Conservation (phyloP, 257 asterid species). For the Linderniella brevidens region DNA sequence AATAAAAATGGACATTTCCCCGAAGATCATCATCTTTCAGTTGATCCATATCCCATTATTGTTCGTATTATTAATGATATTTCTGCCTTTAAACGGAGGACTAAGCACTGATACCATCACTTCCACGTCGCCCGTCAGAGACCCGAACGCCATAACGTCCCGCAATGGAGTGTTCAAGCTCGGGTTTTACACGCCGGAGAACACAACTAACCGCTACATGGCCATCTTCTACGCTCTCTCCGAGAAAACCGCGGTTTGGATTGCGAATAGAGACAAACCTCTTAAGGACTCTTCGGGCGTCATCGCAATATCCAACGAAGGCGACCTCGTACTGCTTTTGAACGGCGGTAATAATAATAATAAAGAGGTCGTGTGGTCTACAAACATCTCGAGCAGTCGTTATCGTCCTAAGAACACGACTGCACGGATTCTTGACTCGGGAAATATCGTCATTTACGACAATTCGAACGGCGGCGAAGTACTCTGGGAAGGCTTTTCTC, state of each 20-base stretch:
- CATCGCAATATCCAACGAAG: conserved; percentile 14
- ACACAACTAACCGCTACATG: conserved; percentile 19
- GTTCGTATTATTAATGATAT: no score
- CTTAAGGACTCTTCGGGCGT: conserved; percentile 12
- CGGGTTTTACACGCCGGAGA: conserved; percentile 25
- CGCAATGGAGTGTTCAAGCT: conserved; percentile 10
- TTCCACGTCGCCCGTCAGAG: conserved; percentile 7
- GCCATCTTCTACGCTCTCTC: no score
- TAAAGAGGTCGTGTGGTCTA: conserved; percentile 18
- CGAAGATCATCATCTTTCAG: no score
- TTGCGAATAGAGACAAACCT: conserved; percentile 37
- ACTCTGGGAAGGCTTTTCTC: conserved; percentile 36
- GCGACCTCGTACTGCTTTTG: conserved; percentile 19
- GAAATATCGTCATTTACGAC: conserved; percentile 25
- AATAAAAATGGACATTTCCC: no score
- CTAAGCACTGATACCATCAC: conserved; percentile 19
- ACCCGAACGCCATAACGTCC: conserved; percentile 15
- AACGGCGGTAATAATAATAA: no score
- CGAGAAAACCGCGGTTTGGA: conserved; percentile 27
- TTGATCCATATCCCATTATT: no score
- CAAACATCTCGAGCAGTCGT: conserved; percentile 10
- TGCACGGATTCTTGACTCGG: conserved; percentile 21
- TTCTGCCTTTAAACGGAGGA: neutral
- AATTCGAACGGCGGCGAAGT: conserved; percentile 7
- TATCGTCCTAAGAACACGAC: conserved; percentile 5